Conservation (phyloP, 2,329 filamentous ascomycete genomes). For the Clarireedia monteithiana region DNA sequence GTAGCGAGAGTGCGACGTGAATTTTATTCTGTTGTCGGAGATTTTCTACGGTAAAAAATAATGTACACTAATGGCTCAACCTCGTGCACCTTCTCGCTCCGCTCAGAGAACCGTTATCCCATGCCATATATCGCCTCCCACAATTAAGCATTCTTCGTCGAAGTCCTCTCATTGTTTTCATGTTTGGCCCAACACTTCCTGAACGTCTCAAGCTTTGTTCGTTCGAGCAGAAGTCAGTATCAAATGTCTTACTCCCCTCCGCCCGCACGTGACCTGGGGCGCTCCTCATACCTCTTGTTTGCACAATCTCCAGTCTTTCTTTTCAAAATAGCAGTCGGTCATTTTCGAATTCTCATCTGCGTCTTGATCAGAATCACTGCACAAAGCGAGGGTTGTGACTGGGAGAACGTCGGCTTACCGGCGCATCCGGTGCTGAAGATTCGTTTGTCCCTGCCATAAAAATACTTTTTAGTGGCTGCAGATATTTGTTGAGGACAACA, state of each 20-base stretch:
- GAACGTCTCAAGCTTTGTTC: conserved; percentile 75
- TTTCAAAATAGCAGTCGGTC: conserved; percentile 93
- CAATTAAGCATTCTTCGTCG: conserved; percentile 56
- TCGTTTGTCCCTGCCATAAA: conserved; percentile 72
- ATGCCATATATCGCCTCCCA: background rate
- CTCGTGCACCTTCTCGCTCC: background rate
- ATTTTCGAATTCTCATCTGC: conserved; percentile 80
- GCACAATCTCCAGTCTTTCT: conserved; percentile 91
- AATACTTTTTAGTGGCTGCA: conserved; percentile 16
- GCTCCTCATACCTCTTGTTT: conserved; percentile 61
- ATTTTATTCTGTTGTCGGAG: background rate
- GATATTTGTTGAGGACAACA: conserved; percentile 9
- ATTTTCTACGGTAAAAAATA: too few species aligned
- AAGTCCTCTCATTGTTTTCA: conserved; percentile 77
- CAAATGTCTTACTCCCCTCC: background rate
- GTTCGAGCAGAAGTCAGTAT: conserved; percentile 11
- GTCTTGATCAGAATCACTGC: conserved; percentile 3
- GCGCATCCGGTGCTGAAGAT: conserved; percentile 95
- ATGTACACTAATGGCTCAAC: background rate
- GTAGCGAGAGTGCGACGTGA: too few species aligned
- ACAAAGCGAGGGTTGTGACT: background rate
- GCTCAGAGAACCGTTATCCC: too few species aligned
- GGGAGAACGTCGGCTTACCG: conserved; percentile 44
- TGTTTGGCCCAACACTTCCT: conserved; percentile 86
- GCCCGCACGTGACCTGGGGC: conserved; percentile 4